Conservation (phyloP, 345 rosid genomes). For the Hibiscus mutabilis region DNA sequence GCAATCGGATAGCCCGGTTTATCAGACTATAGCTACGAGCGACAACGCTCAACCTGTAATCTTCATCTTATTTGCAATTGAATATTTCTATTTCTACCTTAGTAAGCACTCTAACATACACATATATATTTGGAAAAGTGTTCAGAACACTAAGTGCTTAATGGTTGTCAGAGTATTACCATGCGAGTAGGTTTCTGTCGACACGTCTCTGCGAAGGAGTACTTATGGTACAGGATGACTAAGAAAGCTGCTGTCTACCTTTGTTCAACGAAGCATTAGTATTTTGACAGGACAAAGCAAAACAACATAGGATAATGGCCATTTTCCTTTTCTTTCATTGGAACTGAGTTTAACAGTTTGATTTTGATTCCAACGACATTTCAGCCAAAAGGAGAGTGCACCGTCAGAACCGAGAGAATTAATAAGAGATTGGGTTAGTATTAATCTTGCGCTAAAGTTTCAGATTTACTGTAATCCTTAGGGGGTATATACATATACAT, state of each 20-base stretch:
- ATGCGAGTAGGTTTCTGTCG: neutral
- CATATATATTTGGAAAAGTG: neutral
- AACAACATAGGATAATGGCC: neutral
- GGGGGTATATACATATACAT: too few species aligned
- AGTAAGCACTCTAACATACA: neutral
- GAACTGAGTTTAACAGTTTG: neutral
- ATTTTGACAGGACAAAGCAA: neutral
- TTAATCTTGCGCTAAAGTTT: neutral
- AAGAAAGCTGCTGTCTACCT: neutral
- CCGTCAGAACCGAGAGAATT: neutral
- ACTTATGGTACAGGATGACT: neutral
- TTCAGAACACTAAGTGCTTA: neutral
- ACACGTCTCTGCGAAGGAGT: neutral
- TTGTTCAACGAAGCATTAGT: too few species aligned
- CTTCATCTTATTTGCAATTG: neutral
- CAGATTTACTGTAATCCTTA: neutral
- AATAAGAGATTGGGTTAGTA: neutral
- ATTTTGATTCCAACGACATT: neutral
- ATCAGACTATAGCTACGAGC: neutral
- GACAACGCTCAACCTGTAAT: neutral
- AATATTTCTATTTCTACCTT: neutral
- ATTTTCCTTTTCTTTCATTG: constrained; percentile 7
- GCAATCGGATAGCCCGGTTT: neutral
- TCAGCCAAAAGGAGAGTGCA: neutral
- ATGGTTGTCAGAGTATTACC: neutral